Percentiles rank a stretch among this genome's conserved stretches.
phyloP scores from a whole-genome alignment of 768 basidiomycete species.

The Lactarius psammicola region DNA sequence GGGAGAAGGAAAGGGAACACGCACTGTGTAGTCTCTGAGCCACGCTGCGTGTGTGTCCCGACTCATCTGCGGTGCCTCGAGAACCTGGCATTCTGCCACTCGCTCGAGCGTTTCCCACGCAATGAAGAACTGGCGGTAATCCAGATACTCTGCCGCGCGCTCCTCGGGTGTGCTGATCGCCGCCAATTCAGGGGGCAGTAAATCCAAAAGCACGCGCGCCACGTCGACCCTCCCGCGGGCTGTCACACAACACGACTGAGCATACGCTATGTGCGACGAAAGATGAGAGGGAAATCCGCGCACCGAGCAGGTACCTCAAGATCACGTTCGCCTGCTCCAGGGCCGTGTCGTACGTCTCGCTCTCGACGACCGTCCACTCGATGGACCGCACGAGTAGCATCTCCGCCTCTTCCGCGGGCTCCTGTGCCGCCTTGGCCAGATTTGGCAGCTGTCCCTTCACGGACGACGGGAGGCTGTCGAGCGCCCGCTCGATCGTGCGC shows the following conservation, averaged over 20 bases:
- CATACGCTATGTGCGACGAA: neutral
- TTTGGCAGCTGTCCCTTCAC: conserved; percentile 21
- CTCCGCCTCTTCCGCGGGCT: conserved; percentile 53
- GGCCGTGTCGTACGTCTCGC: conserved; percentile 71
- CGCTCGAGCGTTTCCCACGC: conserved; percentile 67
- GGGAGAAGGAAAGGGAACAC: conserved; percentile 10
- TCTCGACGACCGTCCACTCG: conserved; percentile 87
- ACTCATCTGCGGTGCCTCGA: conserved; percentile 56
- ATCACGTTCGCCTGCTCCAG: conserved; percentile 87
- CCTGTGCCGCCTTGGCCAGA: conserved; percentile 17
- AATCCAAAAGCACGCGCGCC: conserved; percentile 56
- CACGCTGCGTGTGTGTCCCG: conserved; percentile 58
- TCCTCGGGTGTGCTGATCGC: conserved; percentile 67
- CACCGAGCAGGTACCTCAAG: conserved; percentile 86
- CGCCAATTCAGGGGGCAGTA: conserved; percentile 63
- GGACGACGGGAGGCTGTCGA: conserved; percentile 41
- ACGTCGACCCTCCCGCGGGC: conserved; percentile 73
- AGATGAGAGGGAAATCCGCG: conserved; percentile 30
- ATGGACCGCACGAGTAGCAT: conserved; percentile 75
- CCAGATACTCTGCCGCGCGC: conserved; percentile 68
- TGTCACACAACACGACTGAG: conserved; percentile 33
- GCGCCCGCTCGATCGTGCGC: conserved; percentile 66
- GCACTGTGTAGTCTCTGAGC: conserved; percentile 64
- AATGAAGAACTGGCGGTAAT: conserved; percentile 76
- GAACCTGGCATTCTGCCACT: conserved; percentile 58